Conservation (phyloP, 2,329 filamentous ascomycete species). For the Monosporascus sp. region DNA sequence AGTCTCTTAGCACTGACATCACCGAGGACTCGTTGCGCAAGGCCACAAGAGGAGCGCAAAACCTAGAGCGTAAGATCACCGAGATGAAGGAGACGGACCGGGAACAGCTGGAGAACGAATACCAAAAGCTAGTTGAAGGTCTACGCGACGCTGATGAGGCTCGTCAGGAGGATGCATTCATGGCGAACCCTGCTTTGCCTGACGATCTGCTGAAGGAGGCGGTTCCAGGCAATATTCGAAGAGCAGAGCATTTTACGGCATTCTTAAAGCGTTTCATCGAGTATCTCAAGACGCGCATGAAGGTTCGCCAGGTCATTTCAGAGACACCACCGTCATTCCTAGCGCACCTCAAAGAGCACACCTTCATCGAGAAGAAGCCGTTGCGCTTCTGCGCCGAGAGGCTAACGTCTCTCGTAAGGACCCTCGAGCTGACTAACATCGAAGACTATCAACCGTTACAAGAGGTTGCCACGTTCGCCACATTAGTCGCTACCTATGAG, state of each 20-base stretch:
- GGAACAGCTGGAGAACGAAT: conserved; percentile 90
- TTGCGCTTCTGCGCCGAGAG: conserved; percentile 91
- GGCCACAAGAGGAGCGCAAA: conserved; percentile 84
- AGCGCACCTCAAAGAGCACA: conserved; percentile 87
- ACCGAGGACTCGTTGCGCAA: conserved; percentile 92
- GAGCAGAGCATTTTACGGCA: conserved; percentile 92
- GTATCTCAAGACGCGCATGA: conserved; percentile 97
- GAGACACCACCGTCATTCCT: conserved; percentile 95
- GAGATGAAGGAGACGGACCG: conserved; percentile 97
- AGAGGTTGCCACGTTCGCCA: conserved; percentile 96
- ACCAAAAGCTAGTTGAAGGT: conserved; percentile 90
- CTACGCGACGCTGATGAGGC: conserved; percentile 83
- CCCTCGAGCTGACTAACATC: conserved; percentile 92
- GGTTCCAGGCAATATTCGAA: conserved; percentile 89
- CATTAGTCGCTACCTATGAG: conserved; percentile 92
- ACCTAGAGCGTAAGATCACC: conserved; percentile 82
- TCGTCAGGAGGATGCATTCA: conserved; percentile 89
- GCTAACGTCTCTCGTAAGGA: conserved; percentile 88
- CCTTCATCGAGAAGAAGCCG: conserved; percentile 96
- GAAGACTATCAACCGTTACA: conserved; percentile 96
- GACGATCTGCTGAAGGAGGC: conserved; percentile 94
- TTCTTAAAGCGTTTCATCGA: conserved; percentile 97
- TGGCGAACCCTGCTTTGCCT: conserved; percentile 91
- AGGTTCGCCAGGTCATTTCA: conserved; percentile 93
- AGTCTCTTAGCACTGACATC: conserved; percentile 92